Base-by-base conservation (phyloP, 352 stramenopile genomes). In the Phytophthora citrophthora region DNA sequence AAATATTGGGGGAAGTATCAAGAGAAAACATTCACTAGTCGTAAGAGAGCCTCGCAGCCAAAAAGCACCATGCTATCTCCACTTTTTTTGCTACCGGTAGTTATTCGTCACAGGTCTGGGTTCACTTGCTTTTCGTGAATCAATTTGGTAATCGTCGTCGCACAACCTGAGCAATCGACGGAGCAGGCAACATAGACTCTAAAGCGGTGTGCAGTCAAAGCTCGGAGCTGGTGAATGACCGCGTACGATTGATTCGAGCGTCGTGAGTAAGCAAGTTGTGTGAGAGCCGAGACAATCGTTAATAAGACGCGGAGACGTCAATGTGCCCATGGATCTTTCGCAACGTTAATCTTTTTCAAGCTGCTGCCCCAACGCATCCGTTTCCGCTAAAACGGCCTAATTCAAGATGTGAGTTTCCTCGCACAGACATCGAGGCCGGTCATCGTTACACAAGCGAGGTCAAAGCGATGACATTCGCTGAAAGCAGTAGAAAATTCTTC, bases 131-230 rank as follows among this genome's bases (percentile, higher is more conserved):
- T n/a, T 11, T 34, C 29, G 26, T 7, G 26, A 29, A 34, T 34
- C 29, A 34, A 34, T 34, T 34, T 3, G 29, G 29, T 34, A 20
- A 41, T 41, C n/a, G 13, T 12, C 32, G 32, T 51, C 53, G 40
- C 54, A 53, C 16, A 9, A 41, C 20, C 27, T 60, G 57, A 65
- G 57, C 49, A 65, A 65, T 60, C 57, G 57, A 60, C 23, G 57
- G 48, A 41, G 48, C 38, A 65, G 49, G 18, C 36, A 51, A 13
- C 50, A 67, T 61, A 67, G 43, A 61, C 59, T 61, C 41, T 41
- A 54, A 49, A 7, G 16, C 4, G 15, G 34, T 67, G 59, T 61
- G 59, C 20, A 60, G 59, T 50, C 59, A 67, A 55, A 34, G 12
- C 29, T 54, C 39, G 43, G 27, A 34, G 56, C 13, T 16, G 31